These are phyloP conservation scores for Rhizomucor pusillus DNA, from an alignment of 371 early-diverging fungal species.

Conservation along the genomic window DNA sequence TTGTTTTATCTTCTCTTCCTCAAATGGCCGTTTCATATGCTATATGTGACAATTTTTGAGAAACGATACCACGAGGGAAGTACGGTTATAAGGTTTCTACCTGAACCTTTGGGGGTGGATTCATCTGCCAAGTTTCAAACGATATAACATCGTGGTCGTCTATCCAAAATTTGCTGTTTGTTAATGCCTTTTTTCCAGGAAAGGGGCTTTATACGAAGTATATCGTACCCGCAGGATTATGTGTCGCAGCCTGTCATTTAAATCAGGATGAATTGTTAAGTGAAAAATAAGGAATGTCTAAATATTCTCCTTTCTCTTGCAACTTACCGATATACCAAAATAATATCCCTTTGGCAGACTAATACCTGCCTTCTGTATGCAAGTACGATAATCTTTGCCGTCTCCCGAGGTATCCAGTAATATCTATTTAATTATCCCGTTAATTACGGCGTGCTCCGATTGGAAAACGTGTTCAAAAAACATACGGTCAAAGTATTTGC, in stretches of 20 bases:
- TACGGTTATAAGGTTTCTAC: no score
- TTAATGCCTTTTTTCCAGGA: neutral
- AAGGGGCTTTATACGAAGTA: neutral
- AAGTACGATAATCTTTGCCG: conserved; percentile 59
- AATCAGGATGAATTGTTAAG: no score
- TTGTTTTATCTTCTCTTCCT: conserved; percentile 57
- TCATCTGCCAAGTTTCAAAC: conserved; percentile 72
- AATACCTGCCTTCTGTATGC: conserved; percentile 60
- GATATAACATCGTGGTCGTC: conserved; percentile 82
- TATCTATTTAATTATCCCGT: conserved; percentile 36
- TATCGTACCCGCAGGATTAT: conserved; percentile 33
- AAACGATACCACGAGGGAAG: no score
- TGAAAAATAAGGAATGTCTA: no score
- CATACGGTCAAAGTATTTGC: conserved; percentile 60
- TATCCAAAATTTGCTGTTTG: conserved; percentile 11
- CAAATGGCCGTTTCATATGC: conserved; percentile 53
- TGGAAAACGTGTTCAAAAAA: neutral
- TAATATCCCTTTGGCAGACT: conserved; percentile 72
- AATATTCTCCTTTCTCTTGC: neutral
- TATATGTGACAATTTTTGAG: conserved; percentile 9
- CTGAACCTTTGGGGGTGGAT: conserved; percentile 55
- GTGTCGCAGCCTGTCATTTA: conserved; percentile 22
- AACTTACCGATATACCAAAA: conserved; percentile 77
- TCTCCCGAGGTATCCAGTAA: conserved; percentile 60
- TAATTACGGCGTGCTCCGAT: neutral